Percentiles rank a stretch among this genome's conserved stretches.
Evolutionary conservation across 23 red algal species (phyloP).

Genomic region (Porphyridium purpureum): DNA sequence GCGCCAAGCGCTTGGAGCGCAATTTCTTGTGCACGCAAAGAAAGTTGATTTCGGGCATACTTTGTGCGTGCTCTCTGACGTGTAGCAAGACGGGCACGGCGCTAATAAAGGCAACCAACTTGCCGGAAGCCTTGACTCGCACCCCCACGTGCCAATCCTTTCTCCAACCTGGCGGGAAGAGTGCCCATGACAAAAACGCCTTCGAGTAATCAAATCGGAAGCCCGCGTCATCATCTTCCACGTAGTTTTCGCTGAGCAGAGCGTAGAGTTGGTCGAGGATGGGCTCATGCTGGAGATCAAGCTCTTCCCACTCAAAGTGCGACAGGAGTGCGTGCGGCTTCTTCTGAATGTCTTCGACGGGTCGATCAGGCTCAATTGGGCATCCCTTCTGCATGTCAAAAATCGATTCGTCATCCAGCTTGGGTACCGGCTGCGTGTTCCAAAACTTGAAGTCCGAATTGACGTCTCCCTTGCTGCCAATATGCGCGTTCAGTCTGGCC

Average conservation of each 20-base stretch:
- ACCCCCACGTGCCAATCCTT: conserved; percentile 80
- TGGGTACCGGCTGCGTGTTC: conserved; percentile 68
- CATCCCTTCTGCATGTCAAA: conserved; percentile 3
- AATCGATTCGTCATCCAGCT: conserved; percentile 2
- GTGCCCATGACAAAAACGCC: conserved; percentile 85
- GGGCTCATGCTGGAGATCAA: conserved; percentile 38
- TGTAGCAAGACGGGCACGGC: conserved; percentile 49
- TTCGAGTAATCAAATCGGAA: conserved; percentile 97
- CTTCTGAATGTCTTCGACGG: conserved; percentile 19
- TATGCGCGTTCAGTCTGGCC: too few relatives aligned
- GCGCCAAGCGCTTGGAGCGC: conserved; percentile 67
- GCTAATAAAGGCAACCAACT: conserved; percentile 87
- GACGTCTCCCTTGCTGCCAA: too few relatives aligned
- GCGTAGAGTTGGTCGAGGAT: conserved; percentile 60
- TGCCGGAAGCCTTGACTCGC: conserved; percentile 36
- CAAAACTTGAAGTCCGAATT: too few relatives aligned
- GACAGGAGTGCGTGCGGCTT: conserved; percentile 56
- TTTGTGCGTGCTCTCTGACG: conserved; percentile 2
- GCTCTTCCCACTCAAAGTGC: conserved; percentile 63
- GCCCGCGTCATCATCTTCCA: conserved; percentile 86
- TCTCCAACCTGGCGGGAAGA: conserved; percentile 78
- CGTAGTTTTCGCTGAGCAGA: conserved; percentile 85
- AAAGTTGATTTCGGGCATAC: conserved; percentile 86
- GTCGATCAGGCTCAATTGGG: conserved; percentile 19
- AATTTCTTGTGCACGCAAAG: conserved; percentile 98